Percentiles rank a stretch among this genome's conserved stretches.
Evolutionary conservation across 23 red algal genomes (phyloP).

Genomic region (Rhodosorus marinus): DNA sequence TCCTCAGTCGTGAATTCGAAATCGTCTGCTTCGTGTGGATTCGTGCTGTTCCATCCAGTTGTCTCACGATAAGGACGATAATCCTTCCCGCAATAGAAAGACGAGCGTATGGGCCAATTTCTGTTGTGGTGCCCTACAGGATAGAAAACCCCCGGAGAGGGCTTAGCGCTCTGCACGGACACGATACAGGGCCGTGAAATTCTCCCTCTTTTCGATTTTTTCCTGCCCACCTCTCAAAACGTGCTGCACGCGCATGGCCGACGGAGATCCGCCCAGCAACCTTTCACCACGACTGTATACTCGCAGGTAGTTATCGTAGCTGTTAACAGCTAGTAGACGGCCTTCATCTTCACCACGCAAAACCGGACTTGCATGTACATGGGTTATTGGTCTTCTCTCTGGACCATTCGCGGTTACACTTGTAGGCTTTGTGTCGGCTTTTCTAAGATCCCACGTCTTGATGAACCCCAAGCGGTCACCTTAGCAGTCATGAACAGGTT

Average conservation of each 20-base stretch:
- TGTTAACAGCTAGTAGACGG: conserved; percentile 55
- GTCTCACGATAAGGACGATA: conserved; percentile 10
- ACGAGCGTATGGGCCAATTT: conserved; percentile 46
- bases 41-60: neutral
- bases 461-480: conserved; percentile 51
- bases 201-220: no score
- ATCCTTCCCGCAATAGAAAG: conserved; percentile 35
- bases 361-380: conserved; percentile 29
- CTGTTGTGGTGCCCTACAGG: conserved; percentile 6
- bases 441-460: conserved; percentile 33
- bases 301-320: conserved; percentile 48
- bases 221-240: neutral
- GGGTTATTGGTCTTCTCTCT: conserved; percentile 23
- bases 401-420: conserved; percentile 12
- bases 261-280: conserved; percentile 2
- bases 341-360: conserved; percentile 20
- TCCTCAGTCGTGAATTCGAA: conserved; percentile 5
- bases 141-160: no score
- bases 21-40: neutral
- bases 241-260: conserved; percentile 8
- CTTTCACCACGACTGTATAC: conserved; percentile 40
- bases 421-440: neutral
- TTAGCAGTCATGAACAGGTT: no score
- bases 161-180: no score
- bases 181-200: conserved; percentile 3